Conservation (phyloP, 2,329 filamentous ascomycete species). For the Aspergillus oerlinghausenensis region DNA sequence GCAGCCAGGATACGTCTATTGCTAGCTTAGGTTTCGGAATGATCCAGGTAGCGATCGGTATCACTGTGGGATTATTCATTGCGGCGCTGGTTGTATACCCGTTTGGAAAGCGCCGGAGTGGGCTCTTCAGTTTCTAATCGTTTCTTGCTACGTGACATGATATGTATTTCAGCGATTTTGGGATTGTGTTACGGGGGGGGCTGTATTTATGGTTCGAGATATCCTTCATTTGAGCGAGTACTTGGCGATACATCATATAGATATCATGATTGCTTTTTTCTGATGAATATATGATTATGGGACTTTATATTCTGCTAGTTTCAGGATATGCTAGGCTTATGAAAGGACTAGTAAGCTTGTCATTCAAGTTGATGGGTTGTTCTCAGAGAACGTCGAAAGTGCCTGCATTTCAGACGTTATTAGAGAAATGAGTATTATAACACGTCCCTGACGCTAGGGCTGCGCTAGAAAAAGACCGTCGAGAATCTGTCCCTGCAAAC, state of each 20-base stretch:
- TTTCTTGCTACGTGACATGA: not conserved
- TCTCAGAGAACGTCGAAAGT: too few relatives aligned
- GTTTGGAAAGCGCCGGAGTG: constrained; percentile 36
- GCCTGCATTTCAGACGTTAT: too few relatives aligned
- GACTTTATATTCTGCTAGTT: not conserved
- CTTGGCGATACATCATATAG: not conserved
- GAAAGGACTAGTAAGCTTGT: too few relatives aligned
- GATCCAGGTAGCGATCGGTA: constrained; percentile 39
- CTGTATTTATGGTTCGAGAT: not conserved
- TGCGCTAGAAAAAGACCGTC: not conserved
- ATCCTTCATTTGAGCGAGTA: not conserved
- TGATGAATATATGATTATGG: not conserved
- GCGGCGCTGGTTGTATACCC: constrained; percentile 38
- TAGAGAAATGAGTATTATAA: too few relatives aligned
- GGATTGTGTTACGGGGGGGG: not conserved
- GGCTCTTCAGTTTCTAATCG: constrained; percentile 33
- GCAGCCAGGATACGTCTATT: constrained; percentile 16
- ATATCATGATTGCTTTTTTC: not conserved
- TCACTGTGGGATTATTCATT: constrained; percentile 38
- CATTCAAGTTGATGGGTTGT: too few relatives aligned
- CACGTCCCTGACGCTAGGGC: not conserved
- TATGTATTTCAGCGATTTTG: not conserved
- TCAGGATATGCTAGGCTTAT: not conserved
- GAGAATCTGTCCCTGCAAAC: not conserved
- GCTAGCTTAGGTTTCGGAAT: constrained; percentile 37